Evolutionary conservation across 306 rosid genomes (phyloP).

Genomic region (Lablab purpureus): DNA sequence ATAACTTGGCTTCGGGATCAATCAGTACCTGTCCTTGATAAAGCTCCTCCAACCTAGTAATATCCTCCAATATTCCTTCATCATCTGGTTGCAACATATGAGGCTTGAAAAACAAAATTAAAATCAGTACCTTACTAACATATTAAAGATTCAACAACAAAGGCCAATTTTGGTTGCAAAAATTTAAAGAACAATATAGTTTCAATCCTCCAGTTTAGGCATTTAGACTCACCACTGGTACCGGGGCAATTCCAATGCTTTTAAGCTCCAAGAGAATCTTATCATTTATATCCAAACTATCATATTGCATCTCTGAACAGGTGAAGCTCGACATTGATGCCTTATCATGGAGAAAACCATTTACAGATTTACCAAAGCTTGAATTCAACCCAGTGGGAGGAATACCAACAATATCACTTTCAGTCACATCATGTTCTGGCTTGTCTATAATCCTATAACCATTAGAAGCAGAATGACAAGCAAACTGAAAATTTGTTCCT

Average conservation of each 20-base stretch:
- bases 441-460: constrained; percentile 63
- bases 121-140: constrained; percentile 45
- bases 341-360: constrained; percentile 71
- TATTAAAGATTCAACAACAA: constrained; percentile 29
- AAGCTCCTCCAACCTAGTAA: constrained; percentile 72
- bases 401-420: constrained; percentile 55
- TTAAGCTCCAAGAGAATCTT: constrained; percentile 92
- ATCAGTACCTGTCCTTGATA: constrained; percentile 73
- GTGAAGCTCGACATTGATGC: constrained; percentile 54
- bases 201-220: constrained; percentile 20
- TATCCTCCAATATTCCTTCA: constrained; percentile 78
- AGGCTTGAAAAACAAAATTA: constrained; percentile 70
- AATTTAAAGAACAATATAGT: constrained; percentile 19
- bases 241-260: constrained; percentile 85
- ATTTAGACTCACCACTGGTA: constrained; percentile 70
- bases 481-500: constrained; percentile 62
- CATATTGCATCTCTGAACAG: constrained; percentile 80
- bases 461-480: constrained; percentile 68
- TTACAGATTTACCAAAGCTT: constrained; percentile 56
- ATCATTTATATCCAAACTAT: constrained; percentile 71
- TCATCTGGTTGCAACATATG: constrained; percentile 69
- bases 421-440: constrained; percentile 63
- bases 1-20: constrained; percentile 36
- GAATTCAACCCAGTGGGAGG: constrained; percentile 58
- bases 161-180: constrained; percentile 23